Percentiles rank a stretch among this genome's conserved stretches.
Conservation (phyloP, 306 rosid species). For the Ormosia semicastrata region DNA sequence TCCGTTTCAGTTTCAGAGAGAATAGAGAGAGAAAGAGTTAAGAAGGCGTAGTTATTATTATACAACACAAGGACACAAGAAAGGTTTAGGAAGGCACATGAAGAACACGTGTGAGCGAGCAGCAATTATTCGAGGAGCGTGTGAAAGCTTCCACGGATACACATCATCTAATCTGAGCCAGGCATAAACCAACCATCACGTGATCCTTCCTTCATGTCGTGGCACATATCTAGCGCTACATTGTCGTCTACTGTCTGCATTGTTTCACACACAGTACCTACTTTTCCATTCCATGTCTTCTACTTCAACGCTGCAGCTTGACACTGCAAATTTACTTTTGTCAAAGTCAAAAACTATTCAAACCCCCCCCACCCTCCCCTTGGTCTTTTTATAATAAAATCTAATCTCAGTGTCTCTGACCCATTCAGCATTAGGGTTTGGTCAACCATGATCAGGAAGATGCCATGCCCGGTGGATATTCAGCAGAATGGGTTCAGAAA, state of each 20-base stretch:
- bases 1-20: not conserved
- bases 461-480: not conserved
- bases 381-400: no score
- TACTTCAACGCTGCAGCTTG: not conserved
- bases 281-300: not conserved
- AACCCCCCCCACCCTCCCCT: not conserved
- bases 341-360: not conserved
- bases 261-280: not conserved
- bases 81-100: not conserved
- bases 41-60: not conserved
- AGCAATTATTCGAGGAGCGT: not conserved
- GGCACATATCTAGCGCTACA: not conserved
- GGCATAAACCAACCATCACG: not conserved
- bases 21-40: not conserved
- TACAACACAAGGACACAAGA: not conserved
- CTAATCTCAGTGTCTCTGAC: not conserved
- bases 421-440: no score
- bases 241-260: not conserved
- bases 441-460: no score
- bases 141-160: not conserved
- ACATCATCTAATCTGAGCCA: not conserved
- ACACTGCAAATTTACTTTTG: not conserved
- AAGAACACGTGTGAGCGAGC: constrained; percentile 25
- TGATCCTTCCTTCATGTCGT: not conserved
- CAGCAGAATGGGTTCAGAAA: not conserved